Conservation (phyloP, 805 yeast species). For the Zygosaccharomyces gambellarensis region DNA sequence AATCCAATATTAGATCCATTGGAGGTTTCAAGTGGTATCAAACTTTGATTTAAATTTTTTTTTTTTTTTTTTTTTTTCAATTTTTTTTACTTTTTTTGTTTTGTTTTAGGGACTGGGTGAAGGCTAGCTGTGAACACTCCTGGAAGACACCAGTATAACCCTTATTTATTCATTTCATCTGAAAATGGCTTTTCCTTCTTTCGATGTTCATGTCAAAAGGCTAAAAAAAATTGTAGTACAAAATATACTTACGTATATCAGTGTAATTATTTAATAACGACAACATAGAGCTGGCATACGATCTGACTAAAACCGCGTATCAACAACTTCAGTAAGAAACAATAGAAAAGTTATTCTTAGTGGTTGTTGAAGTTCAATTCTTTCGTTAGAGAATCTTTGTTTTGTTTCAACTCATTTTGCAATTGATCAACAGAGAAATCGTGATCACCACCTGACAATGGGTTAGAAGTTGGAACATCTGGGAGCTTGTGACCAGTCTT, state of each 20-base stretch:
- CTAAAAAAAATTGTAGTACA: not conserved
- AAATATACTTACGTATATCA: not conserved
- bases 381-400: slow-evolving; percentile 14
- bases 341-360: not conserved
- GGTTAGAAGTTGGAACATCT: slow-evolving; percentile 34
- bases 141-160: no score
- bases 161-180: not conserved
- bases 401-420: slow-evolving; percentile 19
- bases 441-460: slow-evolving; percentile 18
- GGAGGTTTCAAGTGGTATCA: slow-evolving; percentile 66
- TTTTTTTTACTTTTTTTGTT: no score
- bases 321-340: not conserved
- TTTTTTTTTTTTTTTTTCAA: no score
- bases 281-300: not conserved
- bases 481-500: slow-evolving; percentile 35
- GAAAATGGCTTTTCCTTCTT: not conserved
- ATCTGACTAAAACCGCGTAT: not conserved
- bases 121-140: no score
- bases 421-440: slow-evolving; percentile 24
- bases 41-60: slow-evolving; percentile 7
- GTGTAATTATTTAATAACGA: not conserved
- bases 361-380: slow-evolving; percentile 4
- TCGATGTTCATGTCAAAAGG: not conserved
- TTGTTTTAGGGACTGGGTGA: no score
- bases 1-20: slow-evolving; percentile 59